phyloP scores from a whole-genome alignment of 805 yeast species.

The Pichia nanzhaoensis region DNA sequence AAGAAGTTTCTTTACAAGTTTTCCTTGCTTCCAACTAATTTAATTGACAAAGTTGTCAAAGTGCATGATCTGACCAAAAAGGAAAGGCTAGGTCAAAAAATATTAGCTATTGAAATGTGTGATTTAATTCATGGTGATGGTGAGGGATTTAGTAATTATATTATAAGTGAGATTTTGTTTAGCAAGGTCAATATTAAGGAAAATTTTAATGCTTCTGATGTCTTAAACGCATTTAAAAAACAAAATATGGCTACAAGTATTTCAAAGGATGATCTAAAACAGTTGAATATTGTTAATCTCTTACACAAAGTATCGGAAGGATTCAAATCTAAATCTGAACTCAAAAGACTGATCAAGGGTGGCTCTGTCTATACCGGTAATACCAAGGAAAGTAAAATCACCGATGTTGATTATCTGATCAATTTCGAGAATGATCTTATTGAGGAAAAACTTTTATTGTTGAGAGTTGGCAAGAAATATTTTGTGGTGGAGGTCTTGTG shows the following conservation, averaged over 20 bases:
- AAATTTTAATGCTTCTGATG: slow-evolving; percentile 41
- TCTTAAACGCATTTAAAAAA: slow-evolving; percentile 48
- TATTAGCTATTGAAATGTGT: slow-evolving; percentile 77
- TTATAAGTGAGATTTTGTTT: slow-evolving; percentile 62
- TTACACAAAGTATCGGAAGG: slow-evolving; percentile 43
- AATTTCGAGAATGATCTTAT: slow-evolving; percentile 42
- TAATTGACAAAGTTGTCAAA: slow-evolving; percentile 47
- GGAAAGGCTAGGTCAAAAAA: slow-evolving; percentile 61
- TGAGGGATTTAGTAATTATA: slow-evolving; percentile 58
- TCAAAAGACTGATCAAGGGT: slow-evolving; percentile 45
- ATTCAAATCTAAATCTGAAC: slow-evolving; percentile 35
- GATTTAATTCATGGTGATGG: slow-evolving; percentile 84
- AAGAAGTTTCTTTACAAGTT: slow-evolving; percentile 63
- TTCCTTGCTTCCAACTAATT: slow-evolving; percentile 63
- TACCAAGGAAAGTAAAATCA: slow-evolving; percentile 41
- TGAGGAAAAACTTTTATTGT: slow-evolving; percentile 52
- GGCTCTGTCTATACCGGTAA: slow-evolving; percentile 74
- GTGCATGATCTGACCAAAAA: slow-evolving; percentile 57
- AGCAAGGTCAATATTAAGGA: slow-evolving; percentile 15
- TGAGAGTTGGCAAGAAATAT: slow-evolving; percentile 73
- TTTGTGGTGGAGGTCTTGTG: slow-evolving; percentile 41
- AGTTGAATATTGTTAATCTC: slow-evolving; percentile 43
- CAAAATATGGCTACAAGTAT: slow-evolving; percentile 48
- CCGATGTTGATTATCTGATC: slow-evolving; percentile 42
- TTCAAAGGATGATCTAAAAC: slow-evolving; percentile 25